Conservation (phyloP, 164 flowering plant species). For the Nymphaea colorata region DNA sequence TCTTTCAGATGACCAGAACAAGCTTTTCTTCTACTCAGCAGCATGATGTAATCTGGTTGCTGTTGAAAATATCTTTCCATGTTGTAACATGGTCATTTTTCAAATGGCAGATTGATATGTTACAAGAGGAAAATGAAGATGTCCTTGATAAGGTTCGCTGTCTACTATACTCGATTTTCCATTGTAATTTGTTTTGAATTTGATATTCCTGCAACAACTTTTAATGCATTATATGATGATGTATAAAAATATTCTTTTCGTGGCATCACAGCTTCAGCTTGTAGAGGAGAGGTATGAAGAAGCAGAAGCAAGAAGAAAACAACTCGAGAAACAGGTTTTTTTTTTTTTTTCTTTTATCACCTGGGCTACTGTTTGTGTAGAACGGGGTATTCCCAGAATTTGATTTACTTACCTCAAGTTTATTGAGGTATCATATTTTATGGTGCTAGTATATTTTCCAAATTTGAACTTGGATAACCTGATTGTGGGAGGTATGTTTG, state of each 20-base stretch:
- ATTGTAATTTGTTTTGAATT: background rate
- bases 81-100: background rate
- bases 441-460: no score
- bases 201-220: no score
- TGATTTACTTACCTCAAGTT: no score
- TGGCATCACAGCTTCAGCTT: slow-evolving; percentile 53
- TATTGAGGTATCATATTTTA: no score
- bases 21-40: background rate
- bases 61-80: background rate
- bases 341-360: background rate
- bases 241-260: no score
- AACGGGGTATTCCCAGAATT: no score
- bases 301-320: slow-evolving; percentile 70
- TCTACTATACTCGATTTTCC: background rate
- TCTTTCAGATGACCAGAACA: background rate
- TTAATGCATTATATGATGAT: no score
- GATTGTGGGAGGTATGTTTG: no score
- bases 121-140: slow-evolving; percentile 85
- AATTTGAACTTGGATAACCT: no score
- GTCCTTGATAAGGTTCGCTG: slow-evolving; percentile 61
- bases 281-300: slow-evolving; percentile 78
- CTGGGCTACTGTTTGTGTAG: no score
- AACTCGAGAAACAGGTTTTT: slow-evolving; percentile 70
- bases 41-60: background rate
- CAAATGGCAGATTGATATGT: slow-evolving; percentile 70